Evolutionary conservation across 805 yeast genomes (phyloP).

Genomic region (Maudiozyma pseudohumilis): DNA sequence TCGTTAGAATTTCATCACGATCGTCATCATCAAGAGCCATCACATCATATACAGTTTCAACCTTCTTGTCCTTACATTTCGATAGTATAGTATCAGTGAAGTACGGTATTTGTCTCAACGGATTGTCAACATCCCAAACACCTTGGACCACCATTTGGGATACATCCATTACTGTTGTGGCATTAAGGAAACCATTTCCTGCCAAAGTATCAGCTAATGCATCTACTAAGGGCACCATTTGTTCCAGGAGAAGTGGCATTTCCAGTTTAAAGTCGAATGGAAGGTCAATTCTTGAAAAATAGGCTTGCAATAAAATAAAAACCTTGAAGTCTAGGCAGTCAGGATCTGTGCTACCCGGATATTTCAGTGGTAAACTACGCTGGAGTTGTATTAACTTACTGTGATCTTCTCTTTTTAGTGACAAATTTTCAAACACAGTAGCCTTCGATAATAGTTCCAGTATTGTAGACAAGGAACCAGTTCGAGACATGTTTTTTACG

Average conservation of each 20-base stretch:
- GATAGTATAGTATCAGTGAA: slow-evolving; percentile 39
- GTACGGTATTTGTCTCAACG: slow-evolving; percentile 74
- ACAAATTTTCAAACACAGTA: slow-evolving; percentile 59
- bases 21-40: slow-evolving; percentile 66
- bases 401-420: slow-evolving; percentile 55
- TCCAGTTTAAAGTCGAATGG: slow-evolving; percentile 56
- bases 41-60: slow-evolving; percentile 71
- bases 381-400: slow-evolving; percentile 40
- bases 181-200: slow-evolving; percentile 69
- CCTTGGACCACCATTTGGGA: slow-evolving; percentile 85
- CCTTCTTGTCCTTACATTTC: slow-evolving; percentile 44
- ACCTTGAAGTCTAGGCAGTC: slow-evolving; percentile 56
- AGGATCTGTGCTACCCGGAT: slow-evolving; percentile 24
- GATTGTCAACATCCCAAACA: slow-evolving; percentile 69
- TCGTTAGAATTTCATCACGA: slow-evolving; percentile 50
- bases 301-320: slow-evolving; percentile 69
- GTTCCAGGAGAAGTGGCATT: slow-evolving; percentile 41
- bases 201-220: slow-evolving; percentile 70
- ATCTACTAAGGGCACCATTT: slow-evolving; percentile 42
- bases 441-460: slow-evolving; percentile 60
- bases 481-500: slow-evolving; percentile 38
- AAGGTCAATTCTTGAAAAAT: slow-evolving; percentile 55
- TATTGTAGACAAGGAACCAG: slow-evolving; percentile 49
- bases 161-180: slow-evolving; percentile 75
- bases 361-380: slow-evolving; percentile 53